These are phyloP conservation scores for Dendrocalamus sinicus DNA, from an alignment of 176 grass and related monocot genomes.

Conservation along the genomic window DNA sequence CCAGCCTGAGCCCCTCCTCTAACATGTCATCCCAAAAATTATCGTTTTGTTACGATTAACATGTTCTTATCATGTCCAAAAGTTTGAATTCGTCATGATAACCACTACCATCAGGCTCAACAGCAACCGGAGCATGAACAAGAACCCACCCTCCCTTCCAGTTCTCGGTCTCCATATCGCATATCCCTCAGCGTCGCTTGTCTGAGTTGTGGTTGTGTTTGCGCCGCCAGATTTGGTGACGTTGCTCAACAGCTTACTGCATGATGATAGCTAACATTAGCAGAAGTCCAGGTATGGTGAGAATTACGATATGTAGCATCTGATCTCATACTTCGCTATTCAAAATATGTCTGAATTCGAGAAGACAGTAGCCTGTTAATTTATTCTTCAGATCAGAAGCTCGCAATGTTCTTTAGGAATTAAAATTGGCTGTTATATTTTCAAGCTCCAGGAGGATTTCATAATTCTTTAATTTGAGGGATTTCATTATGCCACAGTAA, in stretches of 20 bases:
- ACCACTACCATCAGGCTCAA: slow-evolving; percentile 49
- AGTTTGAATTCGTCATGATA: slow-evolving; percentile 53
- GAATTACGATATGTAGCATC: not conserved
- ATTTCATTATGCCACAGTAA: not conserved
- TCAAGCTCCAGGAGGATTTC: slow-evolving; percentile 6
- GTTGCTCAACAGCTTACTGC: slow-evolving; percentile 64
- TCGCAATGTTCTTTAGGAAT: not conserved
- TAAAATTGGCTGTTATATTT: not conserved
- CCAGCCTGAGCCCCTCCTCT: not conserved
- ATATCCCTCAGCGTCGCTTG: slow-evolving; percentile 49
- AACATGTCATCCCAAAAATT: slow-evolving; percentile 47
- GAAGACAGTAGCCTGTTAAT: not conserved
- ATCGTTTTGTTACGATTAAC: slow-evolving; percentile 26
- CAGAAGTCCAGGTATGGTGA: not conserved
- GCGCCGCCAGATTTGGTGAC: slow-evolving; percentile 41
- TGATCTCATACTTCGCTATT: slow-evolving; percentile 5
- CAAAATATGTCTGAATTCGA: not conserved
- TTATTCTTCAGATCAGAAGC: not conserved
- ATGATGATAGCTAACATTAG: slow-evolving; percentile 24
- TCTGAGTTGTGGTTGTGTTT: slow-evolving; percentile 40
- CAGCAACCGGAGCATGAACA: slow-evolving; percentile 47
- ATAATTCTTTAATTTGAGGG: not conserved
- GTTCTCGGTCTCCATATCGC: slow-evolving; percentile 55
- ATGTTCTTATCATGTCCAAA: slow-evolving; percentile 58
- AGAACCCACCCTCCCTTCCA: slow-evolving; percentile 42